Evolutionary conservation across 2,329 filamentous ascomycete species (phyloP).

Genomic region (Cucurbitaria berberidis): DNA sequence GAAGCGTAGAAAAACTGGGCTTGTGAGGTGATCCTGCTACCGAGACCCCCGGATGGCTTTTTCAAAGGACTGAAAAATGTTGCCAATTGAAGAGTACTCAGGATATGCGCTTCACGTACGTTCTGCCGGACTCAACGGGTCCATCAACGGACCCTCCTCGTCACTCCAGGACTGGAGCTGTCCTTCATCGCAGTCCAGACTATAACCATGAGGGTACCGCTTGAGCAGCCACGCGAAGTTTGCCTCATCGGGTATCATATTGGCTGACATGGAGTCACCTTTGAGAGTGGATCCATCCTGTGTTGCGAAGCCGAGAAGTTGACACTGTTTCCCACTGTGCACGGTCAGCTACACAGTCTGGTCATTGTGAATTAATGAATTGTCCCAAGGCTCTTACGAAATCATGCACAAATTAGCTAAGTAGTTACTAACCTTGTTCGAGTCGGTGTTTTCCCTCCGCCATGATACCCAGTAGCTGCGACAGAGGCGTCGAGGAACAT

Average conservation of each 20-base stretch:
- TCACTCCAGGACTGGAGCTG: not conserved
- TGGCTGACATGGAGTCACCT: constrained; percentile 1
- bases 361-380: not conserved
- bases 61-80: not conserved
- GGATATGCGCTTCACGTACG: not conserved
- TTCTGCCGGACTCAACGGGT: not conserved
- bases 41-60: not conserved
- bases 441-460: not conserved
- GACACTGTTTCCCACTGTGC: constrained; percentile 11
- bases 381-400: not conserved
- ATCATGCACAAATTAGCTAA: not conserved
- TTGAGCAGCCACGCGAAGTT: constrained; percentile 10
- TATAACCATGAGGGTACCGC: constrained; percentile 13
- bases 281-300: not conserved
- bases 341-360: not conserved
- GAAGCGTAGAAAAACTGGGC: not conserved
- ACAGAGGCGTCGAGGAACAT: constrained; percentile 28
- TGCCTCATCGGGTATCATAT: constrained; percentile 9
- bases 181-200: constrained; percentile 6
- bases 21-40: not conserved
- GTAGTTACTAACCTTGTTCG: not conserved
- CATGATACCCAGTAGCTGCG: constrained; percentile 5
- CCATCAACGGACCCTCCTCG: not conserved
- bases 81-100: not conserved
- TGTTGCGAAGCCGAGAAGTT: constrained; percentile 23